Percentiles rank a stretch among this genome's conserved stretches.
Conservation (phyloP, 2,329 filamentous ascomycete genomes). For the Didymella pinodella region DNA sequence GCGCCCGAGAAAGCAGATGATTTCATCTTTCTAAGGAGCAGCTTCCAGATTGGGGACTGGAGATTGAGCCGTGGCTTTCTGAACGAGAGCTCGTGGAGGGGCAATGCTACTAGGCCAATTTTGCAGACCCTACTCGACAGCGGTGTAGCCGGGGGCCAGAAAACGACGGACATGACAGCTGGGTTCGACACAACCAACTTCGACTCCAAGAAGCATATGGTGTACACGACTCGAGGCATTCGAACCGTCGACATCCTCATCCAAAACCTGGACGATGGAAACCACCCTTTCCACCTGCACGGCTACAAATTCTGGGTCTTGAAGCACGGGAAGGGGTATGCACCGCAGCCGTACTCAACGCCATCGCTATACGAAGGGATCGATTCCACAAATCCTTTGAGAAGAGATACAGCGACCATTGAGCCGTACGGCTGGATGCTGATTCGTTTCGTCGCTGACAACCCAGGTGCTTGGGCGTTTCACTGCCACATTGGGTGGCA, state of each 20-base stretch:
- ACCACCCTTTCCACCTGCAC: conserved; percentile 62
- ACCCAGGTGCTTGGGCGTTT: conserved; percentile 68
- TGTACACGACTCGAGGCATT: conserved; percentile 49
- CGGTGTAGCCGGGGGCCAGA: conserved; percentile 44
- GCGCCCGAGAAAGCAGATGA: conserved; percentile 60
- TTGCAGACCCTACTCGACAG: conserved; percentile 59
- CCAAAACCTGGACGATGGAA: conserved; percentile 48
- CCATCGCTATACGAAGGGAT: conserved; percentile 28
- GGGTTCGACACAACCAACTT: conserved; percentile 9
- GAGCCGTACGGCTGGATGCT: conserved; percentile 72
- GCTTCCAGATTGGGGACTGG: conserved; percentile 67
- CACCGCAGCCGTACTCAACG: conserved; percentile 33
- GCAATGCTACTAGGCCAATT: conserved; percentile 58
- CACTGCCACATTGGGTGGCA: conserved; percentile 80
- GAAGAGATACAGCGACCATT: conserved; percentile 73
- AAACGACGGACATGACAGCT: not conserved
- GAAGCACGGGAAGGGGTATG: conserved; percentile 41
- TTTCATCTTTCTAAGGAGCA: conserved; percentile 63
- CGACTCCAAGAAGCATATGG: conserved; percentile 39
- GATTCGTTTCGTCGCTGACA: conserved; percentile 66
- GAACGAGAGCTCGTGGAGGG: conserved; percentile 64
- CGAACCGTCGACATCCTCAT: conserved; percentile 49
- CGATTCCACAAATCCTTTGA: conserved; percentile 56
- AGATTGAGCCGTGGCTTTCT: conserved; percentile 66
- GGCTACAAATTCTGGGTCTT: conserved; percentile 73